Evolutionary conservation across 1,284 basidiomycete species (phyloP).

Genomic region (Papiliotrema laurentii): DNA sequence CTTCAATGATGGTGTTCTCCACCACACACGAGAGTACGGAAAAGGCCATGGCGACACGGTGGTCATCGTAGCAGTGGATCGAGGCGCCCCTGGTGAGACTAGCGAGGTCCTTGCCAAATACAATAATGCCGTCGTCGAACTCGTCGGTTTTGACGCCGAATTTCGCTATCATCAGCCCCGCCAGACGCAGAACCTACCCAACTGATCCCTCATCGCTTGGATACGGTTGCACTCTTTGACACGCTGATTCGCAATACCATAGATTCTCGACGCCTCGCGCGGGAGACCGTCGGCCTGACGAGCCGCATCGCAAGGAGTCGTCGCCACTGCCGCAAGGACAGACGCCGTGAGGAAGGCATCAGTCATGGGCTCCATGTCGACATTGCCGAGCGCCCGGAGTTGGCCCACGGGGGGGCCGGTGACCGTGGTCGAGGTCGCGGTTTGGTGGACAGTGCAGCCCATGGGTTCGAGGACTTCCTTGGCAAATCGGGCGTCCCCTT

Average conservation of each 20-base stretch:
- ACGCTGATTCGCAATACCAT: conserved; percentile 95
- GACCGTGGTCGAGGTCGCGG: conserved; percentile 84
- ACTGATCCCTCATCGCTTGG: conserved; percentile 90
- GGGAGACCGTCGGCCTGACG: conserved; percentile 40
- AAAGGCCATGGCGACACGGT: conserved; percentile 98
- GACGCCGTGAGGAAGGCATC: conserved; percentile 97
- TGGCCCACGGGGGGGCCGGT: conserved; percentile 77
- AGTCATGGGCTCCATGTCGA: conserved; percentile 99
- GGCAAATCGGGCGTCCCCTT: conserved; percentile 95
- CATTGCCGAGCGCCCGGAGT: conserved; percentile 75
- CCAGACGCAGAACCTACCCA: conserved; percentile 54
- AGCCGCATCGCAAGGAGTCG: conserved; percentile 50
- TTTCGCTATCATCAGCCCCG: conserved; percentile 59
- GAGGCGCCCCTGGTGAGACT: conserved; percentile 65
- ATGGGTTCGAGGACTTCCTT: conserved; percentile 88
- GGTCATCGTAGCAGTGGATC: conserved; percentile 95
- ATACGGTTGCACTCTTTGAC: conserved; percentile 99
- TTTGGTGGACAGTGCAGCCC: conserved; percentile 90
- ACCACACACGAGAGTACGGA: conserved; percentile 77
- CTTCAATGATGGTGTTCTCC: conserved; percentile 75
- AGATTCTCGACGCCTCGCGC: conserved; percentile 66
- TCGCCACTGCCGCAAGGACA: conserved; percentile 82
- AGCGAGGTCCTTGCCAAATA: conserved; percentile 68
- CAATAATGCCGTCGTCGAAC: conserved; percentile 86
- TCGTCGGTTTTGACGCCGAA: conserved; percentile 92